These are phyloP conservation scores for Lodderomyces beijingensis DNA, from an alignment of 1,139 yeast species.

Conservation along the genomic window DNA sequence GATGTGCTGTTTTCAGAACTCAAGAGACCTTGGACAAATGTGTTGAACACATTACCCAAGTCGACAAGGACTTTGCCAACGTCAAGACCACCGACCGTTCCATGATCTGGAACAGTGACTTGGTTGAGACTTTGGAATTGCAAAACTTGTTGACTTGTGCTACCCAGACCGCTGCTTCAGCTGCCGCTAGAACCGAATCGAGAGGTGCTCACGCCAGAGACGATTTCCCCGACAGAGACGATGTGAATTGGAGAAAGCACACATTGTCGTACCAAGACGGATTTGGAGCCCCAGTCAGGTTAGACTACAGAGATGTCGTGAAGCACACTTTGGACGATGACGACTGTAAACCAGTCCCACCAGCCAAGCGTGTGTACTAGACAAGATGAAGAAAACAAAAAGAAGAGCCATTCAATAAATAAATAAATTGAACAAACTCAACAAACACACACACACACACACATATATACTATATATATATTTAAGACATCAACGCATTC, in stretches of 20 bases:
- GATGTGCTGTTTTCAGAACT: slow-evolving; percentile 94
- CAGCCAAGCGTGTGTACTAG: slow-evolving; percentile 90
- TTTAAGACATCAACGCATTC: too few species aligned
- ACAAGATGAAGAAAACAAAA: slow-evolving; percentile 1
- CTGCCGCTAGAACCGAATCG: slow-evolving; percentile 93
- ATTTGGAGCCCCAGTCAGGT: slow-evolving; percentile 65
- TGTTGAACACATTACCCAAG: slow-evolving; percentile 70
- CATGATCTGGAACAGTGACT: slow-evolving; percentile 97
- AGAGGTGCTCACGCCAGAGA: slow-evolving; percentile 99
- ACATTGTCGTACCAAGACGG: slow-evolving; percentile 81
- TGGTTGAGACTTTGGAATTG: slow-evolving; percentile 92
- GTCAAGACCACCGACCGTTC: slow-evolving; percentile 92
- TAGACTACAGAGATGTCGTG: slow-evolving; percentile 86
- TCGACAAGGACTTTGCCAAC: slow-evolving; percentile 64
- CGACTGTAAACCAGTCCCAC: slow-evolving; percentile 96
- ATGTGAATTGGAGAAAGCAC: slow-evolving; percentile 97
- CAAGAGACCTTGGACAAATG: slow-evolving; percentile 92
- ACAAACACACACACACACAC: too few species aligned
- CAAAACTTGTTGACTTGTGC: slow-evolving; percentile 98
- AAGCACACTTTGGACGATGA: slow-evolving; percentile 79
- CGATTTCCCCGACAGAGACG: slow-evolving; percentile 95
- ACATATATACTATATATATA: too few species aligned
- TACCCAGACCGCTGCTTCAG: slow-evolving; percentile 89
- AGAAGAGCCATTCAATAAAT: slow-evolving; percentile 1
- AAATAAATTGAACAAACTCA: not conserved